phyloP scores from a whole-genome alignment of 2,329 filamentous ascomycete species.

The Mollisia scopiformis region DNA sequence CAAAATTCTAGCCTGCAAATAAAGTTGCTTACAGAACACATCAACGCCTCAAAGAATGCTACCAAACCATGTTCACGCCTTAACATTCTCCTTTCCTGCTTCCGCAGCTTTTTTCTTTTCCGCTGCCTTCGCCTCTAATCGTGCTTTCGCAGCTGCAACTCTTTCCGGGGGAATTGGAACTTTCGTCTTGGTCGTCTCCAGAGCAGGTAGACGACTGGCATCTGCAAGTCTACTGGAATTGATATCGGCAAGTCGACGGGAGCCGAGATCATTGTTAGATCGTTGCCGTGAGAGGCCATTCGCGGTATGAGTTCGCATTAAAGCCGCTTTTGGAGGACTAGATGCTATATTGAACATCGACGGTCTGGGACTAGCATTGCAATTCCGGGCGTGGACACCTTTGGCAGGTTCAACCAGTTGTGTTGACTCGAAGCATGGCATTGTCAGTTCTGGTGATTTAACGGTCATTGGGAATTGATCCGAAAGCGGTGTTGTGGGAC shows the following conservation, averaged over 20 bases:
- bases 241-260: slow-evolving; percentile 8
- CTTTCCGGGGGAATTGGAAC: slow-evolving; percentile 35
- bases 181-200: slow-evolving; percentile 25
- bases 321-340: slow-evolving; percentile 31
- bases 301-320: slow-evolving; percentile 21
- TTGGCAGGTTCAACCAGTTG: slow-evolving; percentile 13
- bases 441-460: slow-evolving; percentile 16
- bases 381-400: slow-evolving; percentile 23
- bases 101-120: slow-evolving; percentile 30
- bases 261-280: slow-evolving; percentile 17
- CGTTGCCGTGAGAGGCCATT: slow-evolving; percentile 20
- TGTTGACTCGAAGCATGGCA: slow-evolving; percentile 25
- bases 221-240: no score
- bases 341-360: slow-evolving; percentile 35
- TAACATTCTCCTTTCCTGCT: slow-evolving; percentile 31
- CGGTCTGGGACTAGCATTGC: slow-evolving; percentile 28
- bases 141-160: slow-evolving; percentile 38
- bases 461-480: slow-evolving; percentile 26
- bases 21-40: background rate
- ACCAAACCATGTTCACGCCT: slow-evolving; percentile 7
- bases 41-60: background rate
- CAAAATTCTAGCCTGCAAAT: background rate
- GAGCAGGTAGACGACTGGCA: slow-evolving; percentile 25
- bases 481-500: slow-evolving; percentile 16
- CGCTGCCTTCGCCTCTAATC: slow-evolving; percentile 35